These are phyloP conservation scores for Amylostereum areolatum DNA, from an alignment of 1,284 basidiomycete genomes.

Conservation along the genomic window DNA sequence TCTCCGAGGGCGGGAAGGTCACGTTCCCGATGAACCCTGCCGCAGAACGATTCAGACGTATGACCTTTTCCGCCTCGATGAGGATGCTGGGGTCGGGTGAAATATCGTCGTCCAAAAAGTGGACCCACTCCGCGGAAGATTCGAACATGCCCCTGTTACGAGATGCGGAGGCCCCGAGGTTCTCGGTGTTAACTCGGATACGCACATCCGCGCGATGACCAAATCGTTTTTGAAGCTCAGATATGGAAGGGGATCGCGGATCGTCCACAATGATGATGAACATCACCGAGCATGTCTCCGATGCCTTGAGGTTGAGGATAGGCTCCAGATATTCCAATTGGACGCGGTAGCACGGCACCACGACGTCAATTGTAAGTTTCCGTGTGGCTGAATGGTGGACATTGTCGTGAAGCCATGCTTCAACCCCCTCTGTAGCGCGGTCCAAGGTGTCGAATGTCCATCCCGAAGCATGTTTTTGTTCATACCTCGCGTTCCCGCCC, in stretches of 20 bases:
- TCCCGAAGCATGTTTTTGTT: constrained; percentile 32
- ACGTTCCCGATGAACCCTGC: constrained; percentile 50
- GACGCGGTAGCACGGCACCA: constrained; percentile 55
- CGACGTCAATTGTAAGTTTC: constrained; percentile 45
- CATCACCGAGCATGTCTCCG: constrained; percentile 38
- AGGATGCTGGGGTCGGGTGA: constrained; percentile 38
- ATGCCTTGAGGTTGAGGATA: constrained; percentile 37
- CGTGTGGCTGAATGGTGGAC: constrained; percentile 19
- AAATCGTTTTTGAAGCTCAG: constrained; percentile 29
- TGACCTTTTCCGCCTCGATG: constrained; percentile 38
- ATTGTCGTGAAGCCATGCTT: constrained; percentile 28
- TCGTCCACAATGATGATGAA: constrained; percentile 57
- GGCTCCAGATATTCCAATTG: constrained; percentile 34
- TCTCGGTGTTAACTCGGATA: constrained; percentile 37
- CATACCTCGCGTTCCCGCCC: constrained; percentile 37
- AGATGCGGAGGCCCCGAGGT: constrained; percentile 42
- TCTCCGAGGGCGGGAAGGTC: constrained; percentile 40
- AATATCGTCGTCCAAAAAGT: constrained; percentile 57
- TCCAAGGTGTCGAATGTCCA: constrained; percentile 48
- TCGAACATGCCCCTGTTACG: constrained; percentile 43
- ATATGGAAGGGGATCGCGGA: constrained; percentile 33
- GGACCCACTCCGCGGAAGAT: constrained; percentile 42
- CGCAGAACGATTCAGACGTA: constrained; percentile 38
- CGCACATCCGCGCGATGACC: constrained; percentile 37
- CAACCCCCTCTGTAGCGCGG: constrained; percentile 30